A percentile compares a stretch with the other conserved stretches of the same genome.
phyloP scores from a whole-genome alignment of 2,329 filamentous ascomycete species.

The Eutypella sp. region DNA sequence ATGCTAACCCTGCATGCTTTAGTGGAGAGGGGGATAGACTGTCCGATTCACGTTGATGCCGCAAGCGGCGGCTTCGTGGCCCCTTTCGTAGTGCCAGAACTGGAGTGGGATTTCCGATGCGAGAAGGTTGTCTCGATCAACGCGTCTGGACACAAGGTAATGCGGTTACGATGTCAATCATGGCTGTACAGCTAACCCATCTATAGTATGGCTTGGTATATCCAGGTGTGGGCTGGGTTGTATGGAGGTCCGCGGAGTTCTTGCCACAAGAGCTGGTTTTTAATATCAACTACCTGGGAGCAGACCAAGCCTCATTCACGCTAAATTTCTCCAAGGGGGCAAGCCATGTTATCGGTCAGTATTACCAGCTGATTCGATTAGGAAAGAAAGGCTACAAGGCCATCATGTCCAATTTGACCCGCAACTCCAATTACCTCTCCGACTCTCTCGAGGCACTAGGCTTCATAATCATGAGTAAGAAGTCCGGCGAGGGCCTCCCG shows the following conservation, averaged over 20 bases:
- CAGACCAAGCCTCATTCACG: conserved; percentile 92
- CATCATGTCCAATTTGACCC: conserved; percentile 92
- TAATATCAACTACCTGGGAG: conserved; percentile 98
- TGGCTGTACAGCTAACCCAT: conserved; percentile 5
- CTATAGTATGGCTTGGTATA: conserved; percentile 61
- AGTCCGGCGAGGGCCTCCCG: conserved; percentile 71
- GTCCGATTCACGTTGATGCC: conserved; percentile 89
- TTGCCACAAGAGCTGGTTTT: conserved; percentile 91
- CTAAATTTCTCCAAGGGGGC: conserved; percentile 97
- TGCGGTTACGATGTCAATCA: too few species aligned
- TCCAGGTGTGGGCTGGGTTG: conserved; percentile 88
- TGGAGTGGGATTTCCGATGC: conserved; percentile 89
- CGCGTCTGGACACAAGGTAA: conserved; percentile 80
- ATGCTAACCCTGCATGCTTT: neutral
- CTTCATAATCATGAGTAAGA: conserved; percentile 85
- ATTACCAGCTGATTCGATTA: conserved; percentile 93
- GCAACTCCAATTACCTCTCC: conserved; percentile 82
- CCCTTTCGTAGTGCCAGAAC: conserved; percentile 78
- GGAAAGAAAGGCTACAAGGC: conserved; percentile 87
- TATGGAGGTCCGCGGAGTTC: conserved; percentile 80
- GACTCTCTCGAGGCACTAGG: conserved; percentile 67
- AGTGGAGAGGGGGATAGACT: conserved; percentile 67
- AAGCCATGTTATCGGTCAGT: conserved; percentile 91
- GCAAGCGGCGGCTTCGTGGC: conserved; percentile 90
- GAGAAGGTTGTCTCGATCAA: conserved; percentile 91